These are phyloP conservation scores for Tephrocybe sp. DNA, from an alignment of 768 basidiomycete genomes.

Conservation along the genomic window DNA sequence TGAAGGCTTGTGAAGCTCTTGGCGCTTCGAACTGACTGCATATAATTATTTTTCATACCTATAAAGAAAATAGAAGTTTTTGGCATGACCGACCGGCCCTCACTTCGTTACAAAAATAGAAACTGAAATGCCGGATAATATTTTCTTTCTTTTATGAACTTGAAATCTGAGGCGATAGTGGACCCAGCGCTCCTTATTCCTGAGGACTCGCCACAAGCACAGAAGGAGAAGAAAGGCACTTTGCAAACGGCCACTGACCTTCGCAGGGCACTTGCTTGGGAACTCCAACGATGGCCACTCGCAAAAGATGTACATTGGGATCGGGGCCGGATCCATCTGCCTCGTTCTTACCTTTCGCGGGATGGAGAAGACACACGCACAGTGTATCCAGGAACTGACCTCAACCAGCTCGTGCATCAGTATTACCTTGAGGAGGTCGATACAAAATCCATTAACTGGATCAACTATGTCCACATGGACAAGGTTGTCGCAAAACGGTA, in stretches of 20 bases:
- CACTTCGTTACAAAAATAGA: background rate
- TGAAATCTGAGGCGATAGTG: conserved; percentile 15
- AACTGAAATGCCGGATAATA: background rate
- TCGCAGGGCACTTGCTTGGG: conserved; percentile 38
- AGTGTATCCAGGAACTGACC: conserved; percentile 30
- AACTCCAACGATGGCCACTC: conserved; percentile 38
- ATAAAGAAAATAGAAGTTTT: too few relatives aligned
- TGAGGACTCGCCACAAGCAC: conserved; percentile 19
- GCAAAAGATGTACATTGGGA: conserved; percentile 30
- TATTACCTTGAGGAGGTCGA: conserved; percentile 22
- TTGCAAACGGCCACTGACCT: conserved; percentile 27
- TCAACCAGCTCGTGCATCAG: conserved; percentile 38
- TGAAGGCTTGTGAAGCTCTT: too few relatives aligned
- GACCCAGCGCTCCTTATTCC: conserved; percentile 16
- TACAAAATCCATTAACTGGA: conserved; percentile 15
- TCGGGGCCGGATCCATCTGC: conserved; percentile 35
- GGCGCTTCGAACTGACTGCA: too few relatives aligned
- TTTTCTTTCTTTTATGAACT: background rate
- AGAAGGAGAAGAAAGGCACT: conserved; percentile 25
- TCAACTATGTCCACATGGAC: conserved; percentile 37
- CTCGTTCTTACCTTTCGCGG: conserved; percentile 36
- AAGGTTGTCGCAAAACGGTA: conserved; percentile 30
- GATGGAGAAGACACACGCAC: conserved; percentile 34
- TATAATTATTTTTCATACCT: too few relatives aligned
- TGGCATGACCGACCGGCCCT: conserved; percentile 3